These are phyloP conservation scores for Trichoderma sp. DNA, from an alignment of 2,329 filamentous ascomycete genomes.

Conservation along the genomic window DNA sequence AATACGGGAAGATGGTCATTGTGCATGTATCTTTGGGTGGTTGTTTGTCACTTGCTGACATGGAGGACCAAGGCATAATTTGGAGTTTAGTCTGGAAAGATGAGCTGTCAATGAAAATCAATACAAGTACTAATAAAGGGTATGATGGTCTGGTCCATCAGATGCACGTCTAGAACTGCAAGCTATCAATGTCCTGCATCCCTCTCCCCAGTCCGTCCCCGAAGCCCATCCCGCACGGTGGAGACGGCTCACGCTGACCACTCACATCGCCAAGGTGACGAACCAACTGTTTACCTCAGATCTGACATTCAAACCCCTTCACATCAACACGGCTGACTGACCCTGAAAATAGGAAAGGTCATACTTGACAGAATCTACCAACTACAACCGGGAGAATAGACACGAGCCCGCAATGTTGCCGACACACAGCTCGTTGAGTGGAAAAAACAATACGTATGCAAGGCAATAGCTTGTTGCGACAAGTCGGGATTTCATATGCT, in stretches of 20 bases:
- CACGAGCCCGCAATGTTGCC: too few relatives aligned
- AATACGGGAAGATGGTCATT: constrained; percentile 13
- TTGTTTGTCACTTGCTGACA: too few relatives aligned
- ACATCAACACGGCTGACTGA: too few relatives aligned
- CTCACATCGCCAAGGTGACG: constrained; percentile 3
- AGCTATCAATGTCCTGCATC: background rate
- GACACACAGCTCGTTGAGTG: too few relatives aligned
- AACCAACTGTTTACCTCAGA: background rate
- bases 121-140: background rate
- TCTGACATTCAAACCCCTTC: background rate
- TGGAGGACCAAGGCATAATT: background rate
- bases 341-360: too few relatives aligned
- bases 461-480: too few relatives aligned
- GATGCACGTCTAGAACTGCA: background rate
- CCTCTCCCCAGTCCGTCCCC: background rate
- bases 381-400: too few relatives aligned
- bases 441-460: too few relatives aligned
- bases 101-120: background rate
- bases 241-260: background rate
- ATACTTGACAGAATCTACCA: too few relatives aligned
- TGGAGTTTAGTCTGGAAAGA: too few relatives aligned
- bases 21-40: background rate
- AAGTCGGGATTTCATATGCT: too few relatives aligned
- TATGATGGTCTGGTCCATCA: background rate
- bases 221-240: background rate